Evolutionary conservation across 208 protist species (phyloP), one percentile per base, ranked within the genome.

Genomic region (Trypanosoma grayi): DNA sequence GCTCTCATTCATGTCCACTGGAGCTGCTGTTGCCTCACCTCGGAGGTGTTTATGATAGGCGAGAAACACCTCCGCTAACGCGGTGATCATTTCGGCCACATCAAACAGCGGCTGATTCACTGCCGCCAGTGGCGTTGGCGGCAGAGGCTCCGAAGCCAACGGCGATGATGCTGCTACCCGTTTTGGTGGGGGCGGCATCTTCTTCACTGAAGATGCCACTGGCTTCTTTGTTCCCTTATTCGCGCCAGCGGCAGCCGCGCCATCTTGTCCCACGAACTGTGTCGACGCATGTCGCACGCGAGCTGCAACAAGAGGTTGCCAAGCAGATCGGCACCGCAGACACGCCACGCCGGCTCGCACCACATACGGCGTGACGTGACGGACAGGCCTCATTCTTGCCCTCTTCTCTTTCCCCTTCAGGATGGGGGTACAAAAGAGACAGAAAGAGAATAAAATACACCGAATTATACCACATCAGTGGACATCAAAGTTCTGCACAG

Each of bases 71-170:
- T 61, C 37, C 11, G 27, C 28, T 14, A 70, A 55, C 20, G 31
- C 56, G 25, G 9, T 34, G 24, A 63, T 70, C 10, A 70, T 48
- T 20, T 63, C 55, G 30, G 40, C 53, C 31, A 45, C 56, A 45
- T 63, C 48, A 4, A 60, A 47, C 20, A 63, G 25, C 13, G 64
- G 64, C 6, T 36, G 20, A 31, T 31, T 36, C 28, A 28, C 33
- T 20, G 45, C 37, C 36, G 33, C n/a, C n/a, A 47, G 8, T 25
- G 40, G 54, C 28, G n/a, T 13, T 13, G 18, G 36, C 8, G 34
- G 39, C 4, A 45, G 13, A 28, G 55, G 33, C 9, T 37, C 33
- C 28, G 24, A 30, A 7, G 25, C 40, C 18, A 34, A 11, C 13
- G 9, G 8, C 13, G 56, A 37, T 30, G 64, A 51, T 27, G 55